phyloP scores from a whole-genome alignment of 352 stramenopile species.

The Phytophthora pluvialis region DNA sequence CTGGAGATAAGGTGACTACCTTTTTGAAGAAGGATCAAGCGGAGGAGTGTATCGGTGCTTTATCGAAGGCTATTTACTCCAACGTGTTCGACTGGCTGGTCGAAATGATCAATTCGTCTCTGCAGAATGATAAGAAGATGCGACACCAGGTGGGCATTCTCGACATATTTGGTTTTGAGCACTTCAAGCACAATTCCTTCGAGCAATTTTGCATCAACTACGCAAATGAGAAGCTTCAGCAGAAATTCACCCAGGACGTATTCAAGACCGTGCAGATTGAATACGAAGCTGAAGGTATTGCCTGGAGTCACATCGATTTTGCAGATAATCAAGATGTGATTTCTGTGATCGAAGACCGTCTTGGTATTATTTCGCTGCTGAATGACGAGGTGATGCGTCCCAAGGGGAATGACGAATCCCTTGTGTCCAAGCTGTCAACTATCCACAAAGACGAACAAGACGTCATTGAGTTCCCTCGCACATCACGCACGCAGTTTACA shows the following conservation, averaged over 20 bases:
- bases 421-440: conserved; percentile 79
- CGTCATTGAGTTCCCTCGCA: conserved; percentile 82
- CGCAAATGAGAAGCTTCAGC: conserved; percentile 93
- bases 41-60: conserved; percentile 91
- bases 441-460: conserved; percentile 82
- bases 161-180: conserved; percentile 96
- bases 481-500: conserved; percentile 87
- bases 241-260: conserved; percentile 92
- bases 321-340: conserved; percentile 91
- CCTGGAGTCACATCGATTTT: conserved; percentile 94
- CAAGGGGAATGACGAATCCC: conserved; percentile 85
- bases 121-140: conserved; percentile 66
- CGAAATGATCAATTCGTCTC: conserved; percentile 78
- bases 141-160: conserved; percentile 87
- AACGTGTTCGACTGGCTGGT: conserved; percentile 98
- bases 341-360: conserved; percentile 85
- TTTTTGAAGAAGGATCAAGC: conserved; percentile 90
- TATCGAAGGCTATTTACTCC: conserved; percentile 97
- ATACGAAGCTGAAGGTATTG: conserved; percentile 91
- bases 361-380: conserved; percentile 90
- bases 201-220: conserved; percentile 96
- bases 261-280: conserved; percentile 91
- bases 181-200: conserved; percentile 94
- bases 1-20: conserved; percentile 70
- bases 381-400: conserved; percentile 91